phyloP scores from a whole-genome alignment of 768 basidiomycete genomes.

The Thelephora ganbajun region DNA sequence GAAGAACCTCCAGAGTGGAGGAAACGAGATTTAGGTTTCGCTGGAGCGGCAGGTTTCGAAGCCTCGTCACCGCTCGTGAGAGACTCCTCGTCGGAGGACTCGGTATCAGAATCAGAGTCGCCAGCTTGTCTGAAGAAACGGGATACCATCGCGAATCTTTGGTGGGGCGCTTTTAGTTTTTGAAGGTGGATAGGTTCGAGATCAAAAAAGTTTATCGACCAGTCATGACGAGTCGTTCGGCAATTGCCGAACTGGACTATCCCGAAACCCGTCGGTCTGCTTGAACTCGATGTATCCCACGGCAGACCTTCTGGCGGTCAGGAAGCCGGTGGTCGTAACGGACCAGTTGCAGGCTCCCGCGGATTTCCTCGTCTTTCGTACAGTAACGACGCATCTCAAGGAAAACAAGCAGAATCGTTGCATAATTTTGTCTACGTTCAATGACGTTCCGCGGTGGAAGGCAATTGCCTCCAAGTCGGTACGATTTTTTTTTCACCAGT shows the following conservation, averaged over 20 bases:
- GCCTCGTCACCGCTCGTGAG: conserved; percentile 63
- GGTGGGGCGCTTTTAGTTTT: neutral
- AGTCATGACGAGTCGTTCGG: conserved; percentile 5
- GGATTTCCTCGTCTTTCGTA: conserved; percentile 55
- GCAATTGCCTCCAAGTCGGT: conserved; percentile 52
- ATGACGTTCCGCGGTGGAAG: conserved; percentile 46
- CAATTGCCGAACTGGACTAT: conserved; percentile 4
- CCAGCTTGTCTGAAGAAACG: conserved; percentile 81
- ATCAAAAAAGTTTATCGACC: conserved; percentile 4
- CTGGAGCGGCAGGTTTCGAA: conserved; percentile 30
- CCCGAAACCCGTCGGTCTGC: no score
- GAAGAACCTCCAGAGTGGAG: conserved; percentile 49
- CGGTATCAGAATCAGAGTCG: conserved; percentile 74
- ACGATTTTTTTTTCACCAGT: conserved; percentile 12
- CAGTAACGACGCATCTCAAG: conserved; percentile 40
- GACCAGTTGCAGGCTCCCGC: conserved; percentile 60
- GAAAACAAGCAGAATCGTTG: conserved; percentile 18
- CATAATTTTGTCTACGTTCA: conserved; percentile 45
- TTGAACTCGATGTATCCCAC: conserved; percentile 11
- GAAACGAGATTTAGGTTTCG: conserved; percentile 57
- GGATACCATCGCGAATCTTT: conserved; percentile 41
- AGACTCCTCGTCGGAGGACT: conserved; percentile 53
- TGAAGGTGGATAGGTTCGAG: neutral
- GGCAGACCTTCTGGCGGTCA: neutral
- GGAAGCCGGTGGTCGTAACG: conserved; percentile 30